A percentile compares a stretch with the other conserved stretches of the same genome.
phyloP scores from a whole-genome alignment of 139 green algal genomes.

The Chlorella sp. region DNA sequence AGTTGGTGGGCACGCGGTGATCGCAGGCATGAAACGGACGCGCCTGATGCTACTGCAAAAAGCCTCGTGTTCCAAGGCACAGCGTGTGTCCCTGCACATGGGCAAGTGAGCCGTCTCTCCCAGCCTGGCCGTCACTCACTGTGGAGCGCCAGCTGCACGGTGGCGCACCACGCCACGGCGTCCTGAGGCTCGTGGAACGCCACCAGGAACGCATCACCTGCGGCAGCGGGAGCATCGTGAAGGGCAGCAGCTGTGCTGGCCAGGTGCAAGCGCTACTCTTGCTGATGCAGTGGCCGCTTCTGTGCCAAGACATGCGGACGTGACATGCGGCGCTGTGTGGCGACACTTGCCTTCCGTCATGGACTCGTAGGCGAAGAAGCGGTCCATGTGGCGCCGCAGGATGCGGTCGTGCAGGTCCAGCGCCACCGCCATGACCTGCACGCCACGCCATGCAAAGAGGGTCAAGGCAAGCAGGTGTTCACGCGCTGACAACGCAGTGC shows the following conservation, averaged over 20 bases:
- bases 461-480: too few species aligned
- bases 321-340: background rate
- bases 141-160: conserved; percentile 42
- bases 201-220: conserved; percentile 57
- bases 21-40: too few species aligned
- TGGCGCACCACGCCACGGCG: conserved; percentile 47
- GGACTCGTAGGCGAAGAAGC: conserved; percentile 46
- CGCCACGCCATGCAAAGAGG: too few species aligned
- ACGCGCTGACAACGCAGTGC: too few species aligned
- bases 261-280: background rate
- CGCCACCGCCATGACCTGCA: conserved; percentile 29
- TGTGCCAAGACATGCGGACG: background rate
- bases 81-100: too few species aligned
- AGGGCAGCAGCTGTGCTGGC: background rate
- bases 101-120: too few species aligned
- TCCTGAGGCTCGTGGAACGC: conserved; percentile 59
- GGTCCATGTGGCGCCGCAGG: conserved; percentile 20
- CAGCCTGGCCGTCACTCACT: conserved; percentile 20
- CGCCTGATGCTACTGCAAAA: too few species aligned
- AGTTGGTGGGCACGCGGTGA: too few species aligned
- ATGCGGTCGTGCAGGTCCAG: conserved; percentile 30
- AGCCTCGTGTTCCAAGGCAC: too few species aligned
- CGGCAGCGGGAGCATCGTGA: background rate
- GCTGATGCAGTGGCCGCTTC: background rate
- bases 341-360: conserved; percentile 25